phyloP scores from a whole-genome alignment of 2,329 filamentous ascomycete species.

The Rasamsonia emersonii region DNA sequence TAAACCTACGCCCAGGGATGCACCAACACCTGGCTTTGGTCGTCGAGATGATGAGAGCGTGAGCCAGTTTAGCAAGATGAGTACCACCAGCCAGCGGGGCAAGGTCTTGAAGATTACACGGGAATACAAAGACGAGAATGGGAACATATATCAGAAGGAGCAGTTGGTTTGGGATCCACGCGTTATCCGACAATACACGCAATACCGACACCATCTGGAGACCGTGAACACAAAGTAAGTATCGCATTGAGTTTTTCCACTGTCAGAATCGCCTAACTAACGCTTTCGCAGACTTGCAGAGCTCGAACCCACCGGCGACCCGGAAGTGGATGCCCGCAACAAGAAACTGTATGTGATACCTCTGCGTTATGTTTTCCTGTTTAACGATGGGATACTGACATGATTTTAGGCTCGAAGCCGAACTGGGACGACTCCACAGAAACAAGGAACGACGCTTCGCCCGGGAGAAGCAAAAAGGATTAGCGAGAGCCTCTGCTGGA shows the following conservation, averaged over 20 bases:
- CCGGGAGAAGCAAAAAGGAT: constrained; percentile 79
- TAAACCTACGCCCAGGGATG: constrained; percentile 55
- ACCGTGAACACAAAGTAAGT: constrained; percentile 66
- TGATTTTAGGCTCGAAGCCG: constrained; percentile 52
- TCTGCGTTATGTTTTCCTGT: constrained; percentile 2
- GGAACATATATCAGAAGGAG: constrained; percentile 52
- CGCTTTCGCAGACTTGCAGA: constrained; percentile 44
- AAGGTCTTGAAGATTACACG: constrained; percentile 68
- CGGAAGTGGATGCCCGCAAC: constrained; percentile 56
- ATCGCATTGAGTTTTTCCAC: background rate
- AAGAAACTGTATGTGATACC: constrained; percentile 44
- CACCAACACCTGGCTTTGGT: constrained; percentile 49
- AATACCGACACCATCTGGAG: constrained; percentile 62
- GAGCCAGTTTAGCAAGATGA: constrained; percentile 68
- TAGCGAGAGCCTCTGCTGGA: constrained; percentile 38
- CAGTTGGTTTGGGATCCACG: constrained; percentile 67
- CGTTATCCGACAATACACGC: constrained; percentile 83
- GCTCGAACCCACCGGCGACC: constrained; percentile 56
- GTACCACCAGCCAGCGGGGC: constrained; percentile 59
- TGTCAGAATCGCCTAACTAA: constrained; percentile 6
- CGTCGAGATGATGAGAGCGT: constrained; percentile 64
- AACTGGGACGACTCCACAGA: constrained; percentile 75
- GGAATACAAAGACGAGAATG: constrained; percentile 53
- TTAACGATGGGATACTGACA: constrained; percentile 1
- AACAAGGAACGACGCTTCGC: constrained; percentile 86